Evolutionary conservation across 495 filamentous ascomycete genomes (phyloP).

Genomic region (Neurospora intermedia): DNA sequence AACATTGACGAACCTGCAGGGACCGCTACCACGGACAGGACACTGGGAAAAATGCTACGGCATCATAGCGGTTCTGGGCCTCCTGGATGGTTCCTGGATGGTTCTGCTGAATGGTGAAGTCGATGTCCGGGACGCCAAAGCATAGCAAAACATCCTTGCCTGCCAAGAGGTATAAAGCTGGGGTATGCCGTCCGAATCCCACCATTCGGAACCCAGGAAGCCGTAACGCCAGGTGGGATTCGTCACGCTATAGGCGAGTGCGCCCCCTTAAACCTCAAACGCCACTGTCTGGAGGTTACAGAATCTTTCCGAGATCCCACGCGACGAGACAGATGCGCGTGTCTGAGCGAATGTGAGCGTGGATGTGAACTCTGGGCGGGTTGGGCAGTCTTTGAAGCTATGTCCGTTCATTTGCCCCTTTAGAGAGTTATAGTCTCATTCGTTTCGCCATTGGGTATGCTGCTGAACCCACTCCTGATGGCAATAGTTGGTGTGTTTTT

Average conservation of each 20-base stretch:
- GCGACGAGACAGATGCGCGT: background rate
- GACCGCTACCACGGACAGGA: background rate
- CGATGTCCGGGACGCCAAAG: constrained; percentile 21
- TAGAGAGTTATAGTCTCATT: background rate
- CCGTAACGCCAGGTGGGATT: constrained; percentile 14
- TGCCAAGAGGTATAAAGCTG: constrained; percentile 8
- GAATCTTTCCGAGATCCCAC: background rate
- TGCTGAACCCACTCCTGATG: background rate
- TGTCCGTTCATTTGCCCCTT: background rate
- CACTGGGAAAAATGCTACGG: background rate
- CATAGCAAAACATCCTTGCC: constrained; percentile 21
- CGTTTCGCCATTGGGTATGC: background rate
- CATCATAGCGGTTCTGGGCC: background rate
- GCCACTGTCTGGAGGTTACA: constrained; percentile 12
- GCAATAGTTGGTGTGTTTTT: background rate
- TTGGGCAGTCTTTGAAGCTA: background rate
- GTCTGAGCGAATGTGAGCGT: background rate
- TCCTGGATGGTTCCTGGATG: background rate
- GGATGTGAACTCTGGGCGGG: background rate
- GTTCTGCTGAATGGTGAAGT: constrained; percentile 1
- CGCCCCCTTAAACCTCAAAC: constrained; percentile 18
- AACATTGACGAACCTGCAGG: constrained; percentile 3
- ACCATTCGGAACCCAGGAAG: constrained; percentile 9
- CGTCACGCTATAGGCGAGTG: constrained; percentile 14
- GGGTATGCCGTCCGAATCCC: constrained; percentile 4